These are phyloP conservation scores for Geotrichum macrosporum DNA, from an alignment of 1,139 yeast genomes.

Conservation along the genomic window DNA sequence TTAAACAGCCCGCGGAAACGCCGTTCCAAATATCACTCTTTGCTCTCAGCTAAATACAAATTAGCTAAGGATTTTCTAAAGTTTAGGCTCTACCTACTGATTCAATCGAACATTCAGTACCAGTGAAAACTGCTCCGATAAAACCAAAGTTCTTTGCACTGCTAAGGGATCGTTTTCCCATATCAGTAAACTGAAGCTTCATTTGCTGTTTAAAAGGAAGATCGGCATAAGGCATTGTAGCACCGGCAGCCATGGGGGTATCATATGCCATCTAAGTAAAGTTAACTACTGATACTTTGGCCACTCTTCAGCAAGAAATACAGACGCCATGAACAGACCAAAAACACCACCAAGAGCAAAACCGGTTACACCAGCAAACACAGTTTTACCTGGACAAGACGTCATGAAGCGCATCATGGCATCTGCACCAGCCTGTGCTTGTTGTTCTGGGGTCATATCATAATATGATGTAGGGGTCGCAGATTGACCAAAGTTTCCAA, in stretches of 20 bases:
- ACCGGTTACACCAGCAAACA: conserved; percentile 89
- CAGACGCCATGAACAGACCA: conserved; percentile 94
- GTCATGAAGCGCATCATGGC: conserved; percentile 80
- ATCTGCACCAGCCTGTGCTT: conserved; percentile 87
- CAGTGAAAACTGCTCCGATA: conserved; percentile 89
- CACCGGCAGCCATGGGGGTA: conserved; percentile 61
- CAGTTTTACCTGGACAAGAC: conserved; percentile 93
- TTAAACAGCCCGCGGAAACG: conserved; percentile 86
- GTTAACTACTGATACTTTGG: not conserved
- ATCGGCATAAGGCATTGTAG: conserved; percentile 55
- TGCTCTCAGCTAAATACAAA: conserved; percentile 52
- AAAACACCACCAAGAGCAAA: conserved; percentile 94
- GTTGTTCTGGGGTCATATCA: conserved; percentile 87
- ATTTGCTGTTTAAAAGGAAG: conserved; percentile 90
- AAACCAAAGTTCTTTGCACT: conserved; percentile 94
- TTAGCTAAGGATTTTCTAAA: conserved; percentile 22
- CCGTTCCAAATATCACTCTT: conserved; percentile 93
- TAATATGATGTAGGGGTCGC: conserved; percentile 41
- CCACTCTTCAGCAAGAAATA: conserved; percentile 36
- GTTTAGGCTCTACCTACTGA: conserved; percentile 14
- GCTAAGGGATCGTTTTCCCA: conserved; percentile 80
- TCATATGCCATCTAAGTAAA: conserved; percentile 57
- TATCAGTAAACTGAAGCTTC: conserved; percentile 84
- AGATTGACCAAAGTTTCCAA: conserved; percentile 14
- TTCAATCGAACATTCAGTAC: conserved; percentile 91